These are phyloP conservation scores for Aristolochia contorta DNA, from an alignment of 164 flowering plant genomes.

Conservation along the genomic window DNA sequence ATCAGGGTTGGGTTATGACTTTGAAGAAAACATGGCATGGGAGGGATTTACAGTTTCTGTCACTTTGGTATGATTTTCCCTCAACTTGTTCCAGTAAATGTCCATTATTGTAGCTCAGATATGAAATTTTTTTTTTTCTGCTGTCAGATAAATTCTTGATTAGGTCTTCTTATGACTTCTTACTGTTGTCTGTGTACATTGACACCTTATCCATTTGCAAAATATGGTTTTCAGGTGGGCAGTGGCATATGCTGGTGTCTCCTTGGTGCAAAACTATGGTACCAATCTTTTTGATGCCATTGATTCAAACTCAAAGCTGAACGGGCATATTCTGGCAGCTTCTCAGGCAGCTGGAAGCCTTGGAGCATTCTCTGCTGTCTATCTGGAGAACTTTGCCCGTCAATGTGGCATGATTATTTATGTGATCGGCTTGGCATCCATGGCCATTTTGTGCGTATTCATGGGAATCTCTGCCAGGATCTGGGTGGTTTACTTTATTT, in stretches of 20 bases:
- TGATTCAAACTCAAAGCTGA: slow-evolving; percentile 13
- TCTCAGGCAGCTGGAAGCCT: slow-evolving; percentile 19
- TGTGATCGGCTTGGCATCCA: slow-evolving; percentile 12
- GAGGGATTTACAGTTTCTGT: slow-evolving; percentile 10
- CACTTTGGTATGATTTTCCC: slow-evolving; percentile 14
- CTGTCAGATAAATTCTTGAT: not conserved
- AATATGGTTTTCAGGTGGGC: slow-evolving; percentile 14
- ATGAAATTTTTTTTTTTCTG: not conserved
- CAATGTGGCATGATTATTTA: slow-evolving; percentile 11
- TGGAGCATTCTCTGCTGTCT: slow-evolving; percentile 15
- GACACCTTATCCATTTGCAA: too few relatives aligned
- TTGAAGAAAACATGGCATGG: slow-evolving; percentile 17
- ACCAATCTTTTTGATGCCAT: slow-evolving; percentile 18
- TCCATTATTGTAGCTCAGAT: not conserved
- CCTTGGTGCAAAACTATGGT: slow-evolving; percentile 17
- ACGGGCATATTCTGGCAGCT: slow-evolving; percentile 17
- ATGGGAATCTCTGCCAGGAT: slow-evolving; percentile 13
- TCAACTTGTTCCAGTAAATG: not conserved
- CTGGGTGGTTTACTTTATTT: slow-evolving; percentile 8
- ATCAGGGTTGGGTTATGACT: slow-evolving; percentile 13
- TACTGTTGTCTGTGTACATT: too few relatives aligned
- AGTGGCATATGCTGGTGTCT: slow-evolving; percentile 14
- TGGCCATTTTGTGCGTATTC: slow-evolving; percentile 9
- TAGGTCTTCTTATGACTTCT: too few relatives aligned
- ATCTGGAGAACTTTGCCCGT: slow-evolving; percentile 10